Conservation (phyloP, 2,329 filamentous ascomycete species). For the Gaeumannomyces sp. region DNA sequence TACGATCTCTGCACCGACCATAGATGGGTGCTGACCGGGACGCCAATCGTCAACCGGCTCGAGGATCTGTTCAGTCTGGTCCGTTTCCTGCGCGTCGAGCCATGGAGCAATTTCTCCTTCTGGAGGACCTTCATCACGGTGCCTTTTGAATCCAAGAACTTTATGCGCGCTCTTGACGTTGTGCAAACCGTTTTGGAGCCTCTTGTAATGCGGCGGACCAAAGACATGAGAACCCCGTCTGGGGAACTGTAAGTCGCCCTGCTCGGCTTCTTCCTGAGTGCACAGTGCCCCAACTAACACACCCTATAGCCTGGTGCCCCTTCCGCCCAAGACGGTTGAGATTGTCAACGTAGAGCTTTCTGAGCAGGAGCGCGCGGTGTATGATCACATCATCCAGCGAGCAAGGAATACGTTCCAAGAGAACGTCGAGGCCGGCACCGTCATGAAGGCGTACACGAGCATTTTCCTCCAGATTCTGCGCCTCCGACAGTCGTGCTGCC, state of each 20-base stretch:
- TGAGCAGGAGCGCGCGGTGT: constrained; percentile 78
- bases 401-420: constrained; percentile 79
- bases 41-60: constrained; percentile 91
- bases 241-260: constrained; percentile 43
- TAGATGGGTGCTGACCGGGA: constrained; percentile 90
- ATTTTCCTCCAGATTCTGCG: constrained; percentile 96
- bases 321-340: constrained; percentile 76
- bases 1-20: constrained; percentile 82
- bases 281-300: constrained; percentile 12
- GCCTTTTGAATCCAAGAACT: constrained; percentile 93
- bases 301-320: constrained; percentile 55
- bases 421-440: constrained; percentile 84
- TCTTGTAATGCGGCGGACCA: constrained; percentile 88
- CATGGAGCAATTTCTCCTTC: constrained; percentile 98
- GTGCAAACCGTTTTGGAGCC: constrained; percentile 96
- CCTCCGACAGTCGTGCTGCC: constrained; percentile 88
- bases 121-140: constrained; percentile 99
- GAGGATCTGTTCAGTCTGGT: constrained; percentile 94
- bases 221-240: constrained; percentile 94
- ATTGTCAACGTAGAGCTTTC: constrained; percentile 85
- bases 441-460: constrained; percentile 92
- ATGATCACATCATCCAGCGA: constrained; percentile 79
- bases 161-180: constrained; percentile 87
- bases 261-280: neutral
- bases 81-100: constrained; percentile 86